A percentile compares a stretch with the other conserved stretches of the same genome.
Conservation (phyloP, 129 eudicot genomes). For the Daucus carota region DNA sequence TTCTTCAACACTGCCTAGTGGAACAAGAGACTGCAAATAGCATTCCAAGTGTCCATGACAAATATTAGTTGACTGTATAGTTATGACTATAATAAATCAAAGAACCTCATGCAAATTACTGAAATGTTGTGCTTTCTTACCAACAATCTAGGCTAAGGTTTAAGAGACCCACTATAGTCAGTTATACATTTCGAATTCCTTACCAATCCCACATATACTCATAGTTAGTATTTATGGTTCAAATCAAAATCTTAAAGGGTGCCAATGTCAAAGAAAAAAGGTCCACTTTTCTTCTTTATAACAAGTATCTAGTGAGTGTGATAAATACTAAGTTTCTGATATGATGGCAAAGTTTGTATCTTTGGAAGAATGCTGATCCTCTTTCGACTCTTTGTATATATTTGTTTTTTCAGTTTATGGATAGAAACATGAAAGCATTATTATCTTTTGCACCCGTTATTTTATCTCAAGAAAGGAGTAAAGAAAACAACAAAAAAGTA, state of each 20-base stretch:
- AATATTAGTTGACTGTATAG: neutral
- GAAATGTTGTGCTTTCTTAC: neutral
- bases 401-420: neutral
- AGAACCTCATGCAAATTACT: neutral
- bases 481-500: neutral
- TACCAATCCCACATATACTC: neutral
- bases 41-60: conserved; percentile 4
- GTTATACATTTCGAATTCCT: neutral
- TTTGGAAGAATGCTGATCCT: neutral
- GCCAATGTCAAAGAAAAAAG: neutral
- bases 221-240: neutral
- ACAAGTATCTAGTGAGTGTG: neutral
- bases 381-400: neutral
- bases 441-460: neutral
- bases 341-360: neutral
- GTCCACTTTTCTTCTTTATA: too few relatives aligned
- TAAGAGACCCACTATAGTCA: neutral
- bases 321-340: neutral
- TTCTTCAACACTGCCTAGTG: conserved; percentile 97
- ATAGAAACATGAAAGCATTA: neutral
- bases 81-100: neutral
- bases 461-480: neutral
- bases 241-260: neutral
- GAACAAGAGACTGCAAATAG: conserved; percentile 73
- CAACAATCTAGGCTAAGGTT: neutral